Conservation (phyloP, 164 flowering plant species). For the Echeveria elegans region DNA sequence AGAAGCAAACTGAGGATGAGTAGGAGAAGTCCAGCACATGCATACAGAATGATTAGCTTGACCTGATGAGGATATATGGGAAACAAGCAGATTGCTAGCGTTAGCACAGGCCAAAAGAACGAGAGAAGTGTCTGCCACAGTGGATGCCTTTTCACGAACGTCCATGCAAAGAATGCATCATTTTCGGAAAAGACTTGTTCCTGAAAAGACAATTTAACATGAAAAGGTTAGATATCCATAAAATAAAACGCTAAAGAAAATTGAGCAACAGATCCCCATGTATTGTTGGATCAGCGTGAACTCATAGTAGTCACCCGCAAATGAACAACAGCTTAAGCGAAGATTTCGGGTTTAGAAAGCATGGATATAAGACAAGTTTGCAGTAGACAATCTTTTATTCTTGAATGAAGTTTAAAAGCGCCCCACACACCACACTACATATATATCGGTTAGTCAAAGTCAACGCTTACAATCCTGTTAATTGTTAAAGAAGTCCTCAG, state of each 20-base stretch:
- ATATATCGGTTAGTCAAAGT: too few species aligned
- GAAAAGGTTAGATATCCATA: neutral
- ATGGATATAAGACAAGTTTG: neutral
- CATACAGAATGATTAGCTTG: slow-evolving; percentile 79
- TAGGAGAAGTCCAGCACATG: slow-evolving; percentile 79
- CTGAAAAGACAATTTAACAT: slow-evolving; percentile 23
- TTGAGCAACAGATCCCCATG: neutral
- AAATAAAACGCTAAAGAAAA: neutral
- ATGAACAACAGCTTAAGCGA: too few species aligned
- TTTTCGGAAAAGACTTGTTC: slow-evolving; percentile 86
- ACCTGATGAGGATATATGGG: slow-evolving; percentile 87
- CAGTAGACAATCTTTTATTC: too few species aligned
- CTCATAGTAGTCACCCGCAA: too few species aligned
- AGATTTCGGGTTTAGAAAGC: too few species aligned
- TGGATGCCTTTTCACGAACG: slow-evolving; percentile 76
- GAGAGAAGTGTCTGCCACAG: slow-evolving; percentile 97
- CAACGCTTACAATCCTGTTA: too few species aligned
- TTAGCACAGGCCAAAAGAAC: slow-evolving; percentile 87
- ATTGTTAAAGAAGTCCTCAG: too few species aligned
- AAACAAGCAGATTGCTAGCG: slow-evolving; percentile 92
- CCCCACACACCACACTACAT: too few species aligned
- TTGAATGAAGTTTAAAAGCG: too few species aligned
- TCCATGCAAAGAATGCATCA: slow-evolving; percentile 98
- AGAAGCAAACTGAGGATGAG: slow-evolving; percentile 60
- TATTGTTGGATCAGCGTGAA: neutral